phyloP scores from a whole-genome alignment of 148 eudicot species.

The Rhododendron molle region DNA sequence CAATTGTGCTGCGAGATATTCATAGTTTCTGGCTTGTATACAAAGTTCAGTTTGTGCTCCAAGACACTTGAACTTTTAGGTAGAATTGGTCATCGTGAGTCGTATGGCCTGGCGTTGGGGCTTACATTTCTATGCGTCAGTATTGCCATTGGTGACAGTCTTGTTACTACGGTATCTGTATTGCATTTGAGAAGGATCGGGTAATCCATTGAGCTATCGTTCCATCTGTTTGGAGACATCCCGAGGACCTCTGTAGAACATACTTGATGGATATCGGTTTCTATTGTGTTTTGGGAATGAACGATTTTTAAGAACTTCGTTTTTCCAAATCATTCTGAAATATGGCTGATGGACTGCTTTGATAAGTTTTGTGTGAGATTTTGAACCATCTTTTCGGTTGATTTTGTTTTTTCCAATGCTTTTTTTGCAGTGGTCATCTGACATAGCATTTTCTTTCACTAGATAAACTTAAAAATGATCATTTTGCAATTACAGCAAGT shows the following conservation, averaged over 20 bases:
- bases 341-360: background rate
- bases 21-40: background rate
- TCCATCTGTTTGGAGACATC: background rate
- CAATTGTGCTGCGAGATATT: background rate
- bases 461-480: background rate
- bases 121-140: background rate
- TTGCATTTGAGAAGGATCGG: background rate
- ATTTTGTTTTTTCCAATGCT: background rate
- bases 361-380: background rate
- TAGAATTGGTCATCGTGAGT: background rate
- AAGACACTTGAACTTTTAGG: background rate
- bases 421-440: background rate
- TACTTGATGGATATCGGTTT: background rate
- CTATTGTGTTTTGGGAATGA: background rate
- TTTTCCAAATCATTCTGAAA: background rate
- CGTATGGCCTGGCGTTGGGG: background rate
- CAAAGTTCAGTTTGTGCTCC: background rate
- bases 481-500: conserved; percentile 59
- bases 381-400: background rate
- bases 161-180: background rate
- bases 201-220: background rate
- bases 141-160: background rate
- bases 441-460: background rate
- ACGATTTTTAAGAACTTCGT: background rate
- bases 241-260: background rate